phyloP scores from a whole-genome alignment of 148 eudicot species.

The Rhododendron simsii region DNA sequence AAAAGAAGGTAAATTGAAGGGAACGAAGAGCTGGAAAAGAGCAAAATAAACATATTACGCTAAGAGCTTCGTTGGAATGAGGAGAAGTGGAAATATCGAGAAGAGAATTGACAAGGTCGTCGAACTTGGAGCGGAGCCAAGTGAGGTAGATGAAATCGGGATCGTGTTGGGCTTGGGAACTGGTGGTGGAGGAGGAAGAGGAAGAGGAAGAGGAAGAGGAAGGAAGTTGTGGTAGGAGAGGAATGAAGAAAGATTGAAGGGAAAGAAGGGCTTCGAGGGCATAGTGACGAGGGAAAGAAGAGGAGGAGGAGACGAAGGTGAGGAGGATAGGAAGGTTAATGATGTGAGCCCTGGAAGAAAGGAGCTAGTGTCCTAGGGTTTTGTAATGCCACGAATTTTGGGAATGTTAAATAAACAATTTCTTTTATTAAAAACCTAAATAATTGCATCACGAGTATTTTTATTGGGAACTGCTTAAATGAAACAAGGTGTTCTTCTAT shows the following conservation, averaged over 20 bases:
- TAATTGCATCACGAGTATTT: too few species aligned
- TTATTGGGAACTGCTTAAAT: too few species aligned
- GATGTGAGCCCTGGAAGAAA: conserved; percentile 56
- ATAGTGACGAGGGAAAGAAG: conserved; percentile 46
- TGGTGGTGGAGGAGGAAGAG: conserved; percentile 13
- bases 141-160: conserved; percentile 59
- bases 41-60: conserved; percentile 28
- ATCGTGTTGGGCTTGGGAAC: conserved; percentile 21
- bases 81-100: conserved; percentile 38
- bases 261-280: conserved; percentile 70
- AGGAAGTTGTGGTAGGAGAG: conserved; percentile 48
- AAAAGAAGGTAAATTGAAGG: background rate
- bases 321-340: conserved; percentile 73
- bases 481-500: too few species aligned
- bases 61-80: conserved; percentile 38
- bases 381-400: too few species aligned
- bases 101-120: conserved; percentile 43
- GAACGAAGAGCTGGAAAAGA: background rate
- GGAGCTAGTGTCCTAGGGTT: conserved; percentile 57
- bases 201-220: conserved; percentile 17
- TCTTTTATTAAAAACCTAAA: too few species aligned
- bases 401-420: too few species aligned
- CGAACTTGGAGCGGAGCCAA: conserved; percentile 81
- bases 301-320: conserved; percentile 51
- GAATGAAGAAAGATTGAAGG: conserved; percentile 74